phyloP scores from a whole-genome alignment of 306 rosid genomes.

The Vigna radiata region DNA sequence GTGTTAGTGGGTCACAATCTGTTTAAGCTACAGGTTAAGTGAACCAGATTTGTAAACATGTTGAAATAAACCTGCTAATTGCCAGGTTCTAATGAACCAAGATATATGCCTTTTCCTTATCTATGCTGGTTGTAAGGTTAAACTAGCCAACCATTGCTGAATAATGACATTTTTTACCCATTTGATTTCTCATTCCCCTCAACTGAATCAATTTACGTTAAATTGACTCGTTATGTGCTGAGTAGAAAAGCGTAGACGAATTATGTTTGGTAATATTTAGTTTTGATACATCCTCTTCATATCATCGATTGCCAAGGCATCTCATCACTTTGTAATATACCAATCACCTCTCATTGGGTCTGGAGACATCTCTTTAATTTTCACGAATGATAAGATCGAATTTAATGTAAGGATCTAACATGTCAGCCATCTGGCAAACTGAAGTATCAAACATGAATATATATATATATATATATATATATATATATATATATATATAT shows the following conservation, averaged over 20 bases:
- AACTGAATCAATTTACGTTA: background rate
- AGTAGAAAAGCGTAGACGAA: background rate
- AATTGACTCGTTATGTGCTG: background rate
- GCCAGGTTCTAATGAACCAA: background rate
- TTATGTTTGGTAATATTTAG: background rate
- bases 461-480: background rate
- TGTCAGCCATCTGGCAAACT: background rate
- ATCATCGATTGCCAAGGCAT: background rate
- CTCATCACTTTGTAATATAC: background rate
- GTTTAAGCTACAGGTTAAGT: background rate
- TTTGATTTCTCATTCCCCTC: background rate
- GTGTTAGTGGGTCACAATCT: background rate
- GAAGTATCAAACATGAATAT: background rate
- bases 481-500: no score
- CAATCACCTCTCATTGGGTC: background rate
- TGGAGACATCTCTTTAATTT: slow-evolving; percentile 23
- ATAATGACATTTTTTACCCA: background rate
- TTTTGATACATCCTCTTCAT: slow-evolving; percentile 11
- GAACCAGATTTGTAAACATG: background rate
- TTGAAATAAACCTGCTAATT: background rate
- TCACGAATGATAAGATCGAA: slow-evolving; percentile 1
- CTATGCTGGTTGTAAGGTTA: background rate
- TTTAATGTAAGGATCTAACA: background rate
- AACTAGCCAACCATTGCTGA: background rate
- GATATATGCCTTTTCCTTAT: background rate